Evolutionary conservation across 176 grass and related monocot species (phyloP).

Genomic region (Poa pratensis): DNA sequence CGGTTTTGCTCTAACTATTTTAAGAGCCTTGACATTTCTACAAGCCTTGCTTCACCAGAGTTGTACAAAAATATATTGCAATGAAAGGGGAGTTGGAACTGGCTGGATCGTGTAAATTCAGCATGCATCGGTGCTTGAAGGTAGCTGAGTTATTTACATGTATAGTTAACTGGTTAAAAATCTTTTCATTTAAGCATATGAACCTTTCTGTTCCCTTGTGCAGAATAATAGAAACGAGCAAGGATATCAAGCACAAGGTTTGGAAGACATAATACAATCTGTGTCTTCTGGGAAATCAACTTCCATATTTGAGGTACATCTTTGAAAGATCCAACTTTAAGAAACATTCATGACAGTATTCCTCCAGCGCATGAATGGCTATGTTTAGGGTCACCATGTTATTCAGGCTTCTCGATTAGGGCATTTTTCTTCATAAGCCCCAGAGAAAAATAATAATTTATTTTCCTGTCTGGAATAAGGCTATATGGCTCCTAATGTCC

Average conservation of each 20-base stretch:
- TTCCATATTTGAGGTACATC: slow-evolving; percentile 38
- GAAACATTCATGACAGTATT: background rate
- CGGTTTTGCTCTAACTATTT: slow-evolving; percentile 45
- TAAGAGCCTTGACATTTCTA: slow-evolving; percentile 42
- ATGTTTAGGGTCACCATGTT: slow-evolving; percentile 18
- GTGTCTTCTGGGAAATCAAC: slow-evolving; percentile 36
- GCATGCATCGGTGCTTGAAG: slow-evolving; percentile 31
- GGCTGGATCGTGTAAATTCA: slow-evolving; percentile 4
- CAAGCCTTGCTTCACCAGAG: slow-evolving; percentile 37
- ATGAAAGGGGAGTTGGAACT: slow-evolving; percentile 3
- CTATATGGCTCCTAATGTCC: background rate
- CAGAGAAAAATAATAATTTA: background rate
- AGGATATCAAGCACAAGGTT: slow-evolving; percentile 14
- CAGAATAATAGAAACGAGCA: slow-evolving; percentile 39
- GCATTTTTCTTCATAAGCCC: background rate
- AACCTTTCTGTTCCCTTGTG: background rate
- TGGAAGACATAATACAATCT: slow-evolving; percentile 36
- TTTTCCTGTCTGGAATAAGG: background rate
- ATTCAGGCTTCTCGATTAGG: background rate
- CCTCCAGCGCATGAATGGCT: background rate
- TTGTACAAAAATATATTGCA: slow-evolving; percentile 43
- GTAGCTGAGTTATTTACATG: slow-evolving; percentile 36
- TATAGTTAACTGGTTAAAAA: background rate
- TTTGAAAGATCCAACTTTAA: slow-evolving; percentile 6
- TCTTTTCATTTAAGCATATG: background rate